These are phyloP conservation scores for Babesia bovis DNA, from an alignment of 169 alveolate genomes.

Conservation along the genomic window DNA sequence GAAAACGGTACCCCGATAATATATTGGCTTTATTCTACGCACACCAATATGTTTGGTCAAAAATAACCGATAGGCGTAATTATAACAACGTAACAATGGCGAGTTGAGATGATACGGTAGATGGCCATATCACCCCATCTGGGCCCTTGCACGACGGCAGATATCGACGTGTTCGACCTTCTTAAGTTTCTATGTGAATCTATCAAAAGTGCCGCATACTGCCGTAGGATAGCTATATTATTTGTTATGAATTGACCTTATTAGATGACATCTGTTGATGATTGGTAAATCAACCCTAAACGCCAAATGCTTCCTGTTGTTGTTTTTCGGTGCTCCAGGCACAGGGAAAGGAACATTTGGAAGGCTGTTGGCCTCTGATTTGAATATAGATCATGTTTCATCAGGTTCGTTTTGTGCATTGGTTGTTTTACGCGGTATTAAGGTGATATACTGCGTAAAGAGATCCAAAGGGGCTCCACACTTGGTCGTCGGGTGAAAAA, in stretches of 20 bases:
- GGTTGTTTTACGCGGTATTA: neutral
- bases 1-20: neutral
- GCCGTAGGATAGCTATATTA: no score
- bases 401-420: conserved; percentile 29
- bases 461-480: neutral
- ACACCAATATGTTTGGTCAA: neutral
- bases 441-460: conserved; percentile 44
- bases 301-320: conserved; percentile 15
- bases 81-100: neutral
- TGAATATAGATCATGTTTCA: conserved; percentile 5
- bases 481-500: conserved; percentile 7
- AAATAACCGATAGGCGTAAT: neutral
- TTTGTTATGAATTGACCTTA: no score
- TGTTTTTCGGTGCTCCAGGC: conserved; percentile 59
- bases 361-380: conserved; percentile 30
- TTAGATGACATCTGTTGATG: no score
- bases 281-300: no score
- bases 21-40: neutral
- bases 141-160: no score
- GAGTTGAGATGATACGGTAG: neutral
- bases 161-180: no score
- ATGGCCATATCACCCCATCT: neutral
- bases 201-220: no score
- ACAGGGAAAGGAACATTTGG: conserved; percentile 61
- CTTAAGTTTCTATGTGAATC: no score